Conservation (phyloP, 495 filamentous ascomycete species). For the Aspergillus conjunctus region DNA sequence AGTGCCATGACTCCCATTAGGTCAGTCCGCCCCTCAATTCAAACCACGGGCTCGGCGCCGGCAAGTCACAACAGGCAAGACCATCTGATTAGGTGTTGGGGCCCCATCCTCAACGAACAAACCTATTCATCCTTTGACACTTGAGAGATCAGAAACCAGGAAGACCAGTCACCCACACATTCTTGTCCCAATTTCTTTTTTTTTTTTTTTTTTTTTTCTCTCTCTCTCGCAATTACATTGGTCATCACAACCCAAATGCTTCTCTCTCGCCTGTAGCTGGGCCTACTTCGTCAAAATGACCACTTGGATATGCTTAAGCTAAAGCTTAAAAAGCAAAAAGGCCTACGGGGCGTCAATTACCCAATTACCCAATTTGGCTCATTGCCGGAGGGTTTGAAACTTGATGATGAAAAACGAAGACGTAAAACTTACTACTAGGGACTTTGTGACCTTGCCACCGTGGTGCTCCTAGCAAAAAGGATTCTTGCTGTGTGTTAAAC, state of each 20-base stretch:
- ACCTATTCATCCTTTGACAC: constrained; percentile 2
- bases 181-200: neutral
- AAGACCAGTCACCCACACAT: neutral
- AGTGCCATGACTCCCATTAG: constrained; percentile 9
- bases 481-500: neutral
- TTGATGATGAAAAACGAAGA: neutral
- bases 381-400: neutral
- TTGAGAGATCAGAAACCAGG: constrained; percentile 7
- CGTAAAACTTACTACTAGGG: neutral
- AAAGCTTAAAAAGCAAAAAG: no score
- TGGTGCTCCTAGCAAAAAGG: neutral
- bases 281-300: neutral
- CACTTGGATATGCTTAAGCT: no score
- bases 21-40: constrained; percentile 7
- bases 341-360: no score
- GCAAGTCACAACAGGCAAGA: neutral
- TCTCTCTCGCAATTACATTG: neutral
- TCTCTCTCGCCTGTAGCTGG: neutral
- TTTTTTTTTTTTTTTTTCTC: neutral
- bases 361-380: neutral
- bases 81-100: constrained; percentile 1
- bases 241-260: neutral
- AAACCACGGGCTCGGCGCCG: neutral
- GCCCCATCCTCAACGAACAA: neutral
- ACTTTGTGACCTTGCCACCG: neutral